These are phyloP conservation scores for Barbatosphaeria neglecta DNA, from an alignment of 495 filamentous ascomycete genomes.

Conservation along the genomic window DNA sequence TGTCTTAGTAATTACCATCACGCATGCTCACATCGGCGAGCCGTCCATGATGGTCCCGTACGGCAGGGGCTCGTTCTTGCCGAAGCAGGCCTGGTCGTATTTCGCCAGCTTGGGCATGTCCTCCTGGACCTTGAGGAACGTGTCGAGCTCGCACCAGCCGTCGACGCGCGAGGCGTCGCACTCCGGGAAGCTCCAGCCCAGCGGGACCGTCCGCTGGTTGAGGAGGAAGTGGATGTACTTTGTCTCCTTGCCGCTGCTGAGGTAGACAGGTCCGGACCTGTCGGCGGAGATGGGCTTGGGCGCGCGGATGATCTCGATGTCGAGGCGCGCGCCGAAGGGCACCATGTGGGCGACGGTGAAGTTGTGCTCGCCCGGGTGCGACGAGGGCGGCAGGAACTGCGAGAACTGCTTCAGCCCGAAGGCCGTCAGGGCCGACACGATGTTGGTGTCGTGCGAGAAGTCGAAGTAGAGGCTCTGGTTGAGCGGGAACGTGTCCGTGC, in stretches of 20 bases:
- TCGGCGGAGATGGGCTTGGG: constrained; percentile 36
- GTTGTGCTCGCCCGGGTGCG: constrained; percentile 32
- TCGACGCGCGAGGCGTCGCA: constrained; percentile 45
- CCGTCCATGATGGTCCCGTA: constrained; percentile 35
- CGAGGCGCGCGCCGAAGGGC: constrained; percentile 49
- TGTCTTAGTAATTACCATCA: too few species aligned
- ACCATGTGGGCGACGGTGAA: constrained; percentile 45
- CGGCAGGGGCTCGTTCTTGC: constrained; percentile 25
- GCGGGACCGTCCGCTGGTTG: constrained; percentile 51
- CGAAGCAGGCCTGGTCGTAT: constrained; percentile 45
- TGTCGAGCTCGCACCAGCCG: constrained; percentile 52
- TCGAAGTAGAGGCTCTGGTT: constrained; percentile 60
- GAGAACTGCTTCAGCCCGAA: constrained; percentile 62
- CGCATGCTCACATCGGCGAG: constrained; percentile 9
- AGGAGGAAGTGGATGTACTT: constrained; percentile 53
- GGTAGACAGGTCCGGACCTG: constrained; percentile 27
- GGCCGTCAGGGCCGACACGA: constrained; percentile 59
- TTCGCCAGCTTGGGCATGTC: constrained; percentile 30
- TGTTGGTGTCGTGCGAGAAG: constrained; percentile 78
- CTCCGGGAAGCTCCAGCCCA: constrained; percentile 42
- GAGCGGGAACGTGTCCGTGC: constrained; percentile 55
- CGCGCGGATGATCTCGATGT: constrained; percentile 52
- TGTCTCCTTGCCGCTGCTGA: constrained; percentile 24
- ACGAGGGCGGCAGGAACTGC: constrained; percentile 29
- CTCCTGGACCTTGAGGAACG: constrained; percentile 41